Conservation (phyloP, 2,329 filamentous ascomycete species). For the Sporothrix brunneoviolacea region DNA sequence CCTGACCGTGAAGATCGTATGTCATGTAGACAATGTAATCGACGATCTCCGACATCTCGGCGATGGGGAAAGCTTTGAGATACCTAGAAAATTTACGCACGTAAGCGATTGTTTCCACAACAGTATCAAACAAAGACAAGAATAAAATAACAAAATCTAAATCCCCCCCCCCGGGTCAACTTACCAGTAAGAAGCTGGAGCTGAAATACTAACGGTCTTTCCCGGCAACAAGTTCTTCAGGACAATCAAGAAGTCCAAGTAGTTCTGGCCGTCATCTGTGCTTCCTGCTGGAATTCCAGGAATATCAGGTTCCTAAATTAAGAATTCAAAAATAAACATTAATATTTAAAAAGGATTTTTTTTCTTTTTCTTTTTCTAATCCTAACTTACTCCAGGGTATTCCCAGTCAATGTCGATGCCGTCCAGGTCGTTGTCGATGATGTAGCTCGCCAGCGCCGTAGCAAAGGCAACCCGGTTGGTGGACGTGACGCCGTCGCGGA, state of each 20-base stretch:
- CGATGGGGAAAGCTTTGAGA: conserved; percentile 26
- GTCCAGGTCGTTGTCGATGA: conserved; percentile 8
- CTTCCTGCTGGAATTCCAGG: conserved; percentile 27
- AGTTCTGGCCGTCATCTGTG: conserved; percentile 27
- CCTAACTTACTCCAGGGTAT: conserved; percentile 11
- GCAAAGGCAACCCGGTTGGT: conserved; percentile 12
- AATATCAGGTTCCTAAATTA: conserved; percentile 16
- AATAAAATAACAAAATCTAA: no score
- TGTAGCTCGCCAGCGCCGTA: conserved; percentile 12
- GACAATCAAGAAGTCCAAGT: conserved; percentile 26
- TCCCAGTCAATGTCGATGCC: conserved; percentile 16
- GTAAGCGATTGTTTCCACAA: no score
- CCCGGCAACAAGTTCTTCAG: conserved; percentile 19
- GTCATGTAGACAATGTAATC: conserved; percentile 30
- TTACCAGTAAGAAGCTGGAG: conserved; percentile 27
- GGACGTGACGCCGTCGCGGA: conserved; percentile 23
- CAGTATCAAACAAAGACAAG: no score
- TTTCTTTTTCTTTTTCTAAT: no score
- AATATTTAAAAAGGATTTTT: no score
- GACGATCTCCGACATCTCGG: conserved; percentile 22
- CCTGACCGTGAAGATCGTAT: conserved; percentile 32
- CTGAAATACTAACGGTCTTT: conserved; percentile 24
- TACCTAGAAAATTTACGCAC: no score
- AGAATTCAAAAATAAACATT: no score
- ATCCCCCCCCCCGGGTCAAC: no score